Percentiles rank a stretch among this genome's conserved stretches.
These are phyloP conservation scores for Scenedesmus sp. DNA, from an alignment of 163 green algal species.

Conservation along the genomic window DNA sequence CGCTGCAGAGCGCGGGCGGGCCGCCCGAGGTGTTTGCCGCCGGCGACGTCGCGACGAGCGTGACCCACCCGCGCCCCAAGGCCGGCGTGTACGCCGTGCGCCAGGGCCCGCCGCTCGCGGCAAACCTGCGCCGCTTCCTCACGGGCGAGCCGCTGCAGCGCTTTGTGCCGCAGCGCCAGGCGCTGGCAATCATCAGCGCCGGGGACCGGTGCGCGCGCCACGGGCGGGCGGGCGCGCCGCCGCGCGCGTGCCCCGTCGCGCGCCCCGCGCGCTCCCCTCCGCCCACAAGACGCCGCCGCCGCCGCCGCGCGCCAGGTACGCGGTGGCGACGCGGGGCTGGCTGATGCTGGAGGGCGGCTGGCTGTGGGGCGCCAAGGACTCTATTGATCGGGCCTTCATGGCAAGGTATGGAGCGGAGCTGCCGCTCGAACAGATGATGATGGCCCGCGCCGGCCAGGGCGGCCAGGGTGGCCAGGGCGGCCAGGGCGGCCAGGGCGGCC, in stretches of 20 bases:
- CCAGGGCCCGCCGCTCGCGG: conserved; percentile 82
- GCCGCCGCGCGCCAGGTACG: conserved; percentile 28
- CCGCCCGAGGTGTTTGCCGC: conserved; percentile 89
- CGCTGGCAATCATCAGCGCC: conserved; percentile 81
- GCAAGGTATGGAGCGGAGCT: conserved; percentile 71
- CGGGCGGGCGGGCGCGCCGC: no score
- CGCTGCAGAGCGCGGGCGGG: conserved; percentile 62
- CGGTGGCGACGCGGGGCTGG: conserved; percentile 71
- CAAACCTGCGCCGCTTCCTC: conserved; percentile 84
- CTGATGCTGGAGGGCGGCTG: conserved; percentile 71
- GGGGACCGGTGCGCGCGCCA: conserved; percentile 50
- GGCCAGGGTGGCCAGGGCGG: no score
- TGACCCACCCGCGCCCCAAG: conserved; percentile 89
- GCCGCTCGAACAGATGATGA: conserved; percentile 31
- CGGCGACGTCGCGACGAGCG: conserved; percentile 86
- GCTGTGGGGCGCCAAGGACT: conserved; percentile 92
- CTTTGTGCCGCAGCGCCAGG: conserved; percentile 84
- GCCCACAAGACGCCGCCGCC: neutral
- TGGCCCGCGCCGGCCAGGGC: no score
- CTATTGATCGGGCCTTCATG: conserved; percentile 94
- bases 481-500: no score
- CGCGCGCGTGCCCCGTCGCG: no score
- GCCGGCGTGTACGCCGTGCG: conserved; percentile 96
- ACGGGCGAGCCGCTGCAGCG: conserved; percentile 63
- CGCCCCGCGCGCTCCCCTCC: neutral